phyloP scores from a whole-genome alignment of 2,329 filamentous ascomycete genomes.

The Blastomyces silverae region DNA sequence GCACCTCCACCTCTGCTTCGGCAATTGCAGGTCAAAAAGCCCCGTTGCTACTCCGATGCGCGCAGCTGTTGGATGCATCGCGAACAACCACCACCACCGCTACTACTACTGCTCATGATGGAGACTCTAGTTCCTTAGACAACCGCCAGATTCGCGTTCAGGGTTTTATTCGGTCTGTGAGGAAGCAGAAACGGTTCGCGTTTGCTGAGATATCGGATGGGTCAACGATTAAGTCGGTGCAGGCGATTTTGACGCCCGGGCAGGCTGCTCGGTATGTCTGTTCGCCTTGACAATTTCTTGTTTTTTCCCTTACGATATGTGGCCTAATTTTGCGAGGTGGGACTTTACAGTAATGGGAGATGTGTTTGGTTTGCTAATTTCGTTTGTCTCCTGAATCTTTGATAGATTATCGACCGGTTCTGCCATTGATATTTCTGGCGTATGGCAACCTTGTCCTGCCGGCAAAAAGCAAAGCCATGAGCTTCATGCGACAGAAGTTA shows the following conservation, averaged over 20 bases:
- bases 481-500: constrained; percentile 63
- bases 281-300: constrained; percentile 19
- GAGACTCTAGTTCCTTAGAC: constrained; percentile 29
- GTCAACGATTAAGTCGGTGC: constrained; percentile 68
- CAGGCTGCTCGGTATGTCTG: constrained; percentile 63
- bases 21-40: constrained; percentile 20
- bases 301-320: not conserved
- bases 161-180: constrained; percentile 76
- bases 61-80: constrained; percentile 34
- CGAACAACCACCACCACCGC: constrained; percentile 5
- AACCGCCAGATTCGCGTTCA: constrained; percentile 52
- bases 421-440: constrained; percentile 68
- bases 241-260: constrained; percentile 68
- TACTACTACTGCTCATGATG: constrained; percentile 18
- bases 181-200: constrained; percentile 74
- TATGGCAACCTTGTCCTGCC: constrained; percentile 64
- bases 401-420: constrained; percentile 71
- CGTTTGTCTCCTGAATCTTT: constrained; percentile 2
- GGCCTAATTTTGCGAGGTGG: not conserved
- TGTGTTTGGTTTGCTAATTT: constrained; percentile 10
- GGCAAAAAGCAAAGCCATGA: constrained; percentile 69
- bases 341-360: not conserved
- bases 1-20: constrained; percentile 29
- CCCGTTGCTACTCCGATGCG: constrained; percentile 32
- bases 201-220: constrained; percentile 87